phyloP scores from a whole-genome alignment of 345 rosid species.

The Eucalyptus cloeziana region DNA sequence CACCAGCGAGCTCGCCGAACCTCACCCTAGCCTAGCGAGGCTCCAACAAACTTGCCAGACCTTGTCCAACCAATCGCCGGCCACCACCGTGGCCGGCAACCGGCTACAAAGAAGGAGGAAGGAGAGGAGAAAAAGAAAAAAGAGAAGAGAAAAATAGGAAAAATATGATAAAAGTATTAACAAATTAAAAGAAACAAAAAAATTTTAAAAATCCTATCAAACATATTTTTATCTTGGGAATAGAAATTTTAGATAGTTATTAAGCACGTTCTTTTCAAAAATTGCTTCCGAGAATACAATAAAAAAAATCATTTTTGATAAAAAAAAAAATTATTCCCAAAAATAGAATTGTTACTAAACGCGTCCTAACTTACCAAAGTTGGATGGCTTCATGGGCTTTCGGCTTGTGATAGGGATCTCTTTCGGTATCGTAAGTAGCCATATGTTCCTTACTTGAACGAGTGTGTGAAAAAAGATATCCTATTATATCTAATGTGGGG shows the following conservation, averaged over 20 bases:
- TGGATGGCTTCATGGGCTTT: neutral
- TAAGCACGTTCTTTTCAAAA: rapidly evolving
- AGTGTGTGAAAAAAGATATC: no score
- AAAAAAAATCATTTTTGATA: no score
- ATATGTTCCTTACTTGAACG: no score
- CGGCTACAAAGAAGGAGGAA: no score
- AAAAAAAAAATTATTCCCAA: rapidly evolving
- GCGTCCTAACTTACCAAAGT: rapidly evolving
- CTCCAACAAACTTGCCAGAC: rapidly evolving
- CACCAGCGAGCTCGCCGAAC: no score
- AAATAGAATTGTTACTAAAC: rapidly evolving
- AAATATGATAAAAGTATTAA: no score
- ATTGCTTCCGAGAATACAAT: rapidly evolving
- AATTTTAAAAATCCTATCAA: no score
- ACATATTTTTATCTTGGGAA: rapidly evolving
- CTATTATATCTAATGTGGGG: no score
- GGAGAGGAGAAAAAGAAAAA: no score
- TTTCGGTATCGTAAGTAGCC: neutral
- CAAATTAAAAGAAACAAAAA: no score
- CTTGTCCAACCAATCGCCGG: rapidly evolving
- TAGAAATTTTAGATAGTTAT: rapidly evolving
- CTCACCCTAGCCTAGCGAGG: rapidly evolving
- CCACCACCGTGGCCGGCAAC: rapidly evolving
- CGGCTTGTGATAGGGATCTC: neutral
- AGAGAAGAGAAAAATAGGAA: rapidly evolving